phyloP scores from a whole-genome alignment of 495 filamentous ascomycete genomes.

The Trichoderma reesei region DNA sequence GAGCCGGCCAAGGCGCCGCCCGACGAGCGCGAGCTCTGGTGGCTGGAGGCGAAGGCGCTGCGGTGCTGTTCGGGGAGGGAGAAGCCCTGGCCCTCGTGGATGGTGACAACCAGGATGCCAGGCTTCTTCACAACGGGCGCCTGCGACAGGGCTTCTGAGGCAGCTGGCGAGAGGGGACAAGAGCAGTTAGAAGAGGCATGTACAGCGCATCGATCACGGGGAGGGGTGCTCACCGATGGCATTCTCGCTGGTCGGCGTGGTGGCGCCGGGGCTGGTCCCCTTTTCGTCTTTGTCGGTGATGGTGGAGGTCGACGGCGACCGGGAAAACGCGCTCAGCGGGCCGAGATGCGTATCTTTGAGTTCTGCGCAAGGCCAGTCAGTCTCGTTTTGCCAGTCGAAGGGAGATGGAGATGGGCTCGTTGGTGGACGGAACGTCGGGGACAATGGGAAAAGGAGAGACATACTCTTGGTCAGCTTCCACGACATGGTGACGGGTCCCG shows the following conservation, averaged over 20 bases:
- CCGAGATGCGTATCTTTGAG: conserved; percentile 96
- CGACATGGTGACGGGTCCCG: conserved; percentile 50
- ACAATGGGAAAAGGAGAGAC: conserved; percentile 14
- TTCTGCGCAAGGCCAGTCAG: conserved; percentile 44
- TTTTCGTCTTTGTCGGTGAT: conserved; percentile 62
- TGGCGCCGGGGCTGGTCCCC: conserved; percentile 34
- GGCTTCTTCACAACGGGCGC: conserved; percentile 67
- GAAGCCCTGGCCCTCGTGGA: conserved; percentile 87
- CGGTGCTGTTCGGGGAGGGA: conserved; percentile 79
- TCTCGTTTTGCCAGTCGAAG: not conserved
- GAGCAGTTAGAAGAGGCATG: not conserved
- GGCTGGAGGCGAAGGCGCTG: conserved; percentile 44
- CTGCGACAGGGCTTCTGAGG: conserved; percentile 74
- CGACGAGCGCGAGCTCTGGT: conserved; percentile 61
- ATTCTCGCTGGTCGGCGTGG: conserved; percentile 53
- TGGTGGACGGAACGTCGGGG: not conserved
- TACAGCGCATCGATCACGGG: conserved; percentile 9
- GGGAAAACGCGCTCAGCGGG: conserved; percentile 76
- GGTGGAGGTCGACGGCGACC: conserved; percentile 87
- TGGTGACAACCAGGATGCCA: conserved; percentile 90
- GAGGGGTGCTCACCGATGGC: conserved; percentile 56
- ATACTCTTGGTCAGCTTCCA: conserved; percentile 93
- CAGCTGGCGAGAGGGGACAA: conserved; percentile 42
- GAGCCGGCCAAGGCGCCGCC: conserved; percentile 59
- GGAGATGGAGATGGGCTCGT: not conserved